Evolutionary conservation across 768 basidiomycete genomes (phyloP).

Genomic region (Phaffia australis): DNA sequence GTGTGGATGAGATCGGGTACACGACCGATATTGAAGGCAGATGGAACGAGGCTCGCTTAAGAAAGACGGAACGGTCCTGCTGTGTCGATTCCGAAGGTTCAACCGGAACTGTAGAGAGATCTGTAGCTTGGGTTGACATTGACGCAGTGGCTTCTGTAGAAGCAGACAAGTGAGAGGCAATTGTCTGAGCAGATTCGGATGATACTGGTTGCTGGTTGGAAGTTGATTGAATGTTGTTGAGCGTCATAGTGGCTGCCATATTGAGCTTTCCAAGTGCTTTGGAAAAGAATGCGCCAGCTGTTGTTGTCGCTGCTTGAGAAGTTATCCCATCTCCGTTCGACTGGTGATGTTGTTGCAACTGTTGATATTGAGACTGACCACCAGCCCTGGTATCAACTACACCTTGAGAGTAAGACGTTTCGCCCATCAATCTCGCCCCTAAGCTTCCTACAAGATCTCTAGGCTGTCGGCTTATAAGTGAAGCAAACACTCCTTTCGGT

Average conservation of each 20-base stretch:
- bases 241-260: conserved; percentile 30
- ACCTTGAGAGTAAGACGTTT: conserved; percentile 17
- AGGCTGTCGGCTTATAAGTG: conserved; percentile 30
- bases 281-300: conserved; percentile 22
- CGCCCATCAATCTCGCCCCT: conserved; percentile 31
- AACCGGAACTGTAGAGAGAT: background rate
- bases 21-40: conserved; percentile 72
- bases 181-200: background rate
- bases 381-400: conserved; percentile 33
- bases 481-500: conserved; percentile 32
- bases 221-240: background rate
- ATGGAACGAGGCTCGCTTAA: conserved; percentile 85
- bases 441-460: conserved; percentile 33
- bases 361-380: conserved; percentile 4
- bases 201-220: background rate
- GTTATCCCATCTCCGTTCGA: conserved; percentile 1
- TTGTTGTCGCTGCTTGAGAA: conserved; percentile 22
- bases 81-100: background rate
- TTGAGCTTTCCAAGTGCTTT: conserved; percentile 14
- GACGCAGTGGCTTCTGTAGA: background rate
- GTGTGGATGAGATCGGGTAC: conserved; percentile 76
- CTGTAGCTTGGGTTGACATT: background rate
- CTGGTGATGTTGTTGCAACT: background rate
- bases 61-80: conserved; percentile 42
- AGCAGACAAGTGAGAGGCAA: background rate